Percentiles rank a stretch among this genome's conserved stretches.
Conservation (phyloP, 1,284 basidiomycete species). For the Naganishia albida region DNA sequence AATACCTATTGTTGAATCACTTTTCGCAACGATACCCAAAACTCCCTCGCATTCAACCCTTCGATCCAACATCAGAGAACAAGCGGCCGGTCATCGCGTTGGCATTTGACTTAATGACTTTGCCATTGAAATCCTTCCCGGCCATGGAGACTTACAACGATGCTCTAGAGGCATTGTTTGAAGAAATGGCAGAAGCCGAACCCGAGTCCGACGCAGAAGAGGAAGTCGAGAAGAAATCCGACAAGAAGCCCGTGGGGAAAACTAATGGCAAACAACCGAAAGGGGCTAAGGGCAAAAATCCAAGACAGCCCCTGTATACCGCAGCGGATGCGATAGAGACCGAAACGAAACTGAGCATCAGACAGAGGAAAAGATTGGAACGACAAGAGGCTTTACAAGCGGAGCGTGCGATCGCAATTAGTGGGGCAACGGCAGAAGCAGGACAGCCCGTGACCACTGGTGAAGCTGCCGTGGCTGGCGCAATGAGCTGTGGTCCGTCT, state of each 20-base stretch:
- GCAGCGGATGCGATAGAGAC: background rate
- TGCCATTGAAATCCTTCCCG: slow-evolving; percentile 76
- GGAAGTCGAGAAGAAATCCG: background rate
- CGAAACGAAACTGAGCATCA: background rate
- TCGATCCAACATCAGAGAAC: slow-evolving; percentile 26
- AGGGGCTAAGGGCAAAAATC: background rate
- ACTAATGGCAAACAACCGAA: slow-evolving; percentile 8
- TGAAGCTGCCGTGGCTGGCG: no score
- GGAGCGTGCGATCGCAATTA: background rate
- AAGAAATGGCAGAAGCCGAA: slow-evolving; percentile 61
- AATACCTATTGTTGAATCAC: slow-evolving; percentile 83
- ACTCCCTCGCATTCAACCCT: slow-evolving; percentile 58
- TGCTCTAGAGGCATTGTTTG: slow-evolving; percentile 68
- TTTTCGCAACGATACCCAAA: slow-evolving; percentile 94
- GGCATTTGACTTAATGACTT: slow-evolving; percentile 76
- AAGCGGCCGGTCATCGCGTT: slow-evolving; percentile 61
- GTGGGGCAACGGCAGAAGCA: background rate
- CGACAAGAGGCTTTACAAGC: background rate
- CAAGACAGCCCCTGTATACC: background rate
- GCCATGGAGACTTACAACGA: slow-evolving; percentile 72
- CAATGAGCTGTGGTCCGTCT: no score
- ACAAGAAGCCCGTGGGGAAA: background rate
- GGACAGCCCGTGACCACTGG: no score
- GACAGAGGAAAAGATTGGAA: slow-evolving; percentile 13
- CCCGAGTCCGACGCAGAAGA: slow-evolving; percentile 56